These are phyloP conservation scores for Candolleomyces aberdarensis DNA, from an alignment of 768 basidiomycete genomes.

Conservation along the genomic window DNA sequence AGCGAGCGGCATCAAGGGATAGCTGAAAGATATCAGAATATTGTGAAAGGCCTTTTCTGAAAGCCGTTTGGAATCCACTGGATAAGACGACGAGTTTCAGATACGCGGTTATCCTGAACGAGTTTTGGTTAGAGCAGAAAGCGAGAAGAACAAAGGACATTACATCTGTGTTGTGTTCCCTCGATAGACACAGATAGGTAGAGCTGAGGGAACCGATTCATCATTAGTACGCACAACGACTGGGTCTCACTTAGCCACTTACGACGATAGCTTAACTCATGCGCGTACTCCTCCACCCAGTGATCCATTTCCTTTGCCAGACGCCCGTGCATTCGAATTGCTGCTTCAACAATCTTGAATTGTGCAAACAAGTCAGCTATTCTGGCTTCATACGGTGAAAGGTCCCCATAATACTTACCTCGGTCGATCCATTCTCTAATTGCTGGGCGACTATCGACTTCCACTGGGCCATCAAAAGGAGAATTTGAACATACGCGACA, in stretches of 20 bases:
- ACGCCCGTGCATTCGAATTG: constrained; percentile 35
- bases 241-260: constrained; percentile 11
- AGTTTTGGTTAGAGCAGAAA: neutral
- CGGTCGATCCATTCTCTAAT: constrained; percentile 4
- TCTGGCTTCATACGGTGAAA: neutral
- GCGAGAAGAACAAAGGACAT: constrained; percentile 3
- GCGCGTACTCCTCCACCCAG: constrained; percentile 41
- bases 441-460: constrained; percentile 18
- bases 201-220: constrained; percentile 24
- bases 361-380: constrained; percentile 20
- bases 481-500: constrained; percentile 50
- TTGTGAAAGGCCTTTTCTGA: constrained; percentile 34
- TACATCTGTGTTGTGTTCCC: constrained; percentile 43
- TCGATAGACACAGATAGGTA: constrained; percentile 42
- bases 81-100: constrained; percentile 56
- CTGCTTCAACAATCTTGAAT: constrained; percentile 29
- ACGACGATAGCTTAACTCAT: constrained; percentile 35
- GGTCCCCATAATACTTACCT: neutral
- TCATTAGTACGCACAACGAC: neutral
- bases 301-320: constrained; percentile 33
- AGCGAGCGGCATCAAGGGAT: constrained; percentile 54
- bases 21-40: constrained; percentile 42
- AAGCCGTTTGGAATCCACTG: constrained; percentile 48
- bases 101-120: constrained; percentile 47
- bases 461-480: constrained; percentile 49